Base-by-base conservation (phyloP, 495 filamentous ascomycete genomes). In the Chaetomium fimeti region DNA sequence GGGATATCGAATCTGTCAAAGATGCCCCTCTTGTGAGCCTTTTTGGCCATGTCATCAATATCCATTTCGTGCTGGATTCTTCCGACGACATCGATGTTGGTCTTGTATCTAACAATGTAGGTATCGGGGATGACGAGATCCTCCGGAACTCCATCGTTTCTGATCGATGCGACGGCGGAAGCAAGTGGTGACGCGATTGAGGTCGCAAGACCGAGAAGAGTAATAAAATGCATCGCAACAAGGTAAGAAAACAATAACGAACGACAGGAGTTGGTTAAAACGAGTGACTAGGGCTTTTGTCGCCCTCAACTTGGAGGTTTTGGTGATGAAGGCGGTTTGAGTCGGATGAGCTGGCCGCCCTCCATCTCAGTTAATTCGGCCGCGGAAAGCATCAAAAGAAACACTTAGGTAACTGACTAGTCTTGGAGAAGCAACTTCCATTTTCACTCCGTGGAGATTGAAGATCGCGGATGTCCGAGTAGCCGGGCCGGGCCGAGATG, bases 81-180 rank as follows among this genome's bases (percentile, higher is more conserved):
- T 40, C 47, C 28, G 24, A 13, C 38, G 3, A 55, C 24, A 20
- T 68, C 65, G 8, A 53, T 57, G 27, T 53, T 51, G 24, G 66
- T 18, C 60, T 69, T 72, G 69, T 67, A 72, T n/a, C 60, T 69
- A 62, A 72, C 57, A 28, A 72, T 72, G 62, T 67, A 72, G 48
- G 49, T 64, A 53, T 72, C 67, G 0, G 65, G 62, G 13, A 69
- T 45, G 2, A 69, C 56, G 6, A 63, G 18, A 3, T 62, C 62
- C 8, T 25, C 53, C n/a, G 28, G 25, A 12, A 69, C 36, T 12
- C 48, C 62, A 7, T 55, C 28, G 42, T 72, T 69, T 20, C 29
- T 43, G 59, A 69, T 63, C 1, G 43, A 54, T 0, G 59, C 67
- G 5, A 16, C 57, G 52, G 62, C 65, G 45, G n/a, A 52, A 43